Base-by-base conservation (phyloP, 2,329 filamentous ascomycete genomes). In the Sordariomycetes sp. region DNA sequence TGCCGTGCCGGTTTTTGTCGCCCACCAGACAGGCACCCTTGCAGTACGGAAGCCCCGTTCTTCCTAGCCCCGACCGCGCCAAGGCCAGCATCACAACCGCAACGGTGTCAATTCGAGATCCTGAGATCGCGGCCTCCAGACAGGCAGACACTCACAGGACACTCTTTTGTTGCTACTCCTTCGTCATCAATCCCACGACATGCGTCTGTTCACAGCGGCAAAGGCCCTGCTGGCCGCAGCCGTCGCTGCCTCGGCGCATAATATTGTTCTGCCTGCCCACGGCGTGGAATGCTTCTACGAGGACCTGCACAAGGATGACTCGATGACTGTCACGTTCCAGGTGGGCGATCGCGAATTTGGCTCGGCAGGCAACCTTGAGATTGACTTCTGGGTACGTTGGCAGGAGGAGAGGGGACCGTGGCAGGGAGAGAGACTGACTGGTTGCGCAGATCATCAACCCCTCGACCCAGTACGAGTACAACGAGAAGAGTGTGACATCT, bases 241-340 rank as follows among this genome's bases (percentile, higher is more conserved):
- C 41, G 46, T 59, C 36, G 49, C 76, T 48, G 70, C 79, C 45
- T 71, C 75, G 45, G 86, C 86, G 49, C 92, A 98, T 75, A 96
- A 93, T 70, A 96, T 98, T 63, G 86, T 92, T 59, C 79, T 98
- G 53, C 82, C 82, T 42, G 82, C 88, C 48, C 87, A 98, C 64
- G 85, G 86, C 54, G 78, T 87, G 63, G 92, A 98, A 69, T 98
- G 92, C 70, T 98, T 96, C 73, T 85, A 94, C 70, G 92, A 98
- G 68, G 63, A 70, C 49, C 78, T 98, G 39, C 90, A 94, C 68
- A 77, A 74, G 58, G 92, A 94, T 61, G 92, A 98, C 68, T 85
- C 82, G 63, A 98, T 98, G 92, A 95, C 87, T 8, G 88, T 98
- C 39, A 94, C 88, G 20, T 98, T 93, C 72, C 92, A 96, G 67